Evolutionary conservation across 805 yeast species (phyloP).

Genomic region (Lipomyces oligophaga): DNA sequence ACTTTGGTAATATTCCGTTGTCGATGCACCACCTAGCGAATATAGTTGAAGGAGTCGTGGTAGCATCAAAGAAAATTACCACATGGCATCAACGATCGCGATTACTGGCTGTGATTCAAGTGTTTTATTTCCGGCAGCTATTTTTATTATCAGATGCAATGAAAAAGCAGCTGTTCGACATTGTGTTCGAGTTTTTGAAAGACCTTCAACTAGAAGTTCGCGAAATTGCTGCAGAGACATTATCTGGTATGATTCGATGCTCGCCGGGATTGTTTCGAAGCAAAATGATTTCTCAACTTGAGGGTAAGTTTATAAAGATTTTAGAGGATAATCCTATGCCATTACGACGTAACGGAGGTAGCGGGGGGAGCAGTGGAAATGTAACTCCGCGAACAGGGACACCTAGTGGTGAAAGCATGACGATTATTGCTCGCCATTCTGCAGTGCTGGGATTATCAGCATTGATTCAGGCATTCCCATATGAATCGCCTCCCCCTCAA

Average conservation of each 20-base stretch:
- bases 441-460: conserved; percentile 88
- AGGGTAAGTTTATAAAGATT: conserved; percentile 44
- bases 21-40: conserved; percentile 43
- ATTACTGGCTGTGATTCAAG: conserved; percentile 65
- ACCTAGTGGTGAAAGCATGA: conserved; percentile 36
- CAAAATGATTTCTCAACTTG: conserved; percentile 42
- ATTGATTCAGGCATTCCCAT: conserved; percentile 83
- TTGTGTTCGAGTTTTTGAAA: conserved; percentile 52
- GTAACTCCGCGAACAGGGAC: conserved; percentile 16
- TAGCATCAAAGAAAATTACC: conserved; percentile 38
- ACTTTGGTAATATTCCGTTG: conserved; percentile 49
- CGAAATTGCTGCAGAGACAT: conserved; percentile 62
- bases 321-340: conserved; percentile 39
- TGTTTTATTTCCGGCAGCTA: conserved; percentile 65
- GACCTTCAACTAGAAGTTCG: conserved; percentile 71
- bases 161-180: conserved; percentile 48
- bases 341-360: conserved; percentile 25
- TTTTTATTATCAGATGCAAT: conserved; percentile 50
- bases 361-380: conserved; percentile 23
- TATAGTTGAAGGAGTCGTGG: conserved; percentile 46
- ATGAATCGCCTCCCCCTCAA: conserved; percentile 80
- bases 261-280: conserved; percentile 45
- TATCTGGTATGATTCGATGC: conserved; percentile 78
- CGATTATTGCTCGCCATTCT: conserved; percentile 60
- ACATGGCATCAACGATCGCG: conserved; percentile 62